A percentile compares a stretch with the other conserved stretches of the same genome.
These are phyloP conservation scores for Carpinus viminea DNA, from an alignment of 306 rosid species.

Conservation along the genomic window DNA sequence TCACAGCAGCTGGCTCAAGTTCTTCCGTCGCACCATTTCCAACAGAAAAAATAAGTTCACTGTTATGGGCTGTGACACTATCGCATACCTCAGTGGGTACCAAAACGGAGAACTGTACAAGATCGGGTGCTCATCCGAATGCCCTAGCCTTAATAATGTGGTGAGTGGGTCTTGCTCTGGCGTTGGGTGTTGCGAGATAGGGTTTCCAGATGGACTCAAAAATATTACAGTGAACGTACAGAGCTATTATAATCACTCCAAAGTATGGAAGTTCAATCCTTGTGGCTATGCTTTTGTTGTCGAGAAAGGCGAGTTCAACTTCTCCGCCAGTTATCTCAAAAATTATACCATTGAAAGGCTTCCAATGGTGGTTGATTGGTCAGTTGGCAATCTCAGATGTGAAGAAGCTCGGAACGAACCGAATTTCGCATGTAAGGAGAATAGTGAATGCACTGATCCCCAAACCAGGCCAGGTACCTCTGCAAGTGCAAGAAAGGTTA, in stretches of 20 bases:
- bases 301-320: conserved; percentile 26
- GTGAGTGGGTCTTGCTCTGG: conserved; percentile 18
- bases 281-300: conserved; percentile 42
- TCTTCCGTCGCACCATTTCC: conserved; percentile 14
- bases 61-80: conserved; percentile 31
- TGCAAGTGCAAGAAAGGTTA: conserved; percentile 37
- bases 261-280: conserved; percentile 9
- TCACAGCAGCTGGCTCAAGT: no score
- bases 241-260: background rate
- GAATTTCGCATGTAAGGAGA: no score
- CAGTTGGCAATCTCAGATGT: conserved; percentile 26
- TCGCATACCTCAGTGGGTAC: accelerated
- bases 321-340: background rate
- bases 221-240: accelerated
- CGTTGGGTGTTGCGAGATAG: conserved; percentile 30
- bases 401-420: background rate
- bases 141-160: background rate
- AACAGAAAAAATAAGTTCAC: conserved; percentile 23
- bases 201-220: conserved; percentile 6
- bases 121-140: background rate
- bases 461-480: conserved; percentile 12
- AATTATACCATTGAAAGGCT: background rate
- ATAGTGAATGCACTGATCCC: background rate
- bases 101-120: no score
- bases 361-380: conserved; percentile 39